These are phyloP conservation scores for Trifolium subterraneum DNA, from an alignment of 306 rosid genomes.

Conservation along the genomic window DNA sequence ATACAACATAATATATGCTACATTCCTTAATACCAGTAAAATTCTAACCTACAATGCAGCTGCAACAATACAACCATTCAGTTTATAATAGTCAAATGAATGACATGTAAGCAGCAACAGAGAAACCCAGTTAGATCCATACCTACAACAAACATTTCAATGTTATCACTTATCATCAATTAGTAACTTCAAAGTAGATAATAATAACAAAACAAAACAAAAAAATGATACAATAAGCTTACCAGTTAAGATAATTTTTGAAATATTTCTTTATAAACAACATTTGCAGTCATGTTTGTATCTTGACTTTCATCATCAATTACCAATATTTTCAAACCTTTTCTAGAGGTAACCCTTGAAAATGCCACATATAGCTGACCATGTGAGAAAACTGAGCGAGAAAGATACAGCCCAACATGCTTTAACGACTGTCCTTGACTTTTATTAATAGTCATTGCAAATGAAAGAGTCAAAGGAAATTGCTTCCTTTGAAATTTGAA, in stretches of 20 bases:
- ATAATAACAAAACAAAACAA: too few species aligned
- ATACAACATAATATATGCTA: too few species aligned
- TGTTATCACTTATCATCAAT: too few species aligned
- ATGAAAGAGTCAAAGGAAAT: neutral
- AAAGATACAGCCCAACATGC: neutral
- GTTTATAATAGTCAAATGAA: too few species aligned
- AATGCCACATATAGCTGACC: neutral
- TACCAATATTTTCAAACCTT: neutral
- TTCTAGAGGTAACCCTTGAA: neutral
- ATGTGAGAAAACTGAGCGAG: neutral
- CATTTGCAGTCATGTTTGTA: neutral
- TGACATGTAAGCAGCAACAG: too few species aligned
- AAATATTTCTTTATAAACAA: neutral
- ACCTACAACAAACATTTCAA: too few species aligned
- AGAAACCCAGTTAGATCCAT: too few species aligned
- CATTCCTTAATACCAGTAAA: neutral
- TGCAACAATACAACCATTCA: neutral
- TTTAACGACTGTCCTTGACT: neutral
- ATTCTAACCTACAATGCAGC: neutral
- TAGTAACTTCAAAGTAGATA: neutral
- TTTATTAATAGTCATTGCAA: neutral
- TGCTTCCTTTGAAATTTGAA: neutral
- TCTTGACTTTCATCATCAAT: neutral
- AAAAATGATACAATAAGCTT: neutral
- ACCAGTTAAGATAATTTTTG: neutral